Percentiles rank a stretch among this genome's conserved stretches.
Conservation (phyloP, 164 flowering plant genomes). For the Vitis amurensis region DNA sequence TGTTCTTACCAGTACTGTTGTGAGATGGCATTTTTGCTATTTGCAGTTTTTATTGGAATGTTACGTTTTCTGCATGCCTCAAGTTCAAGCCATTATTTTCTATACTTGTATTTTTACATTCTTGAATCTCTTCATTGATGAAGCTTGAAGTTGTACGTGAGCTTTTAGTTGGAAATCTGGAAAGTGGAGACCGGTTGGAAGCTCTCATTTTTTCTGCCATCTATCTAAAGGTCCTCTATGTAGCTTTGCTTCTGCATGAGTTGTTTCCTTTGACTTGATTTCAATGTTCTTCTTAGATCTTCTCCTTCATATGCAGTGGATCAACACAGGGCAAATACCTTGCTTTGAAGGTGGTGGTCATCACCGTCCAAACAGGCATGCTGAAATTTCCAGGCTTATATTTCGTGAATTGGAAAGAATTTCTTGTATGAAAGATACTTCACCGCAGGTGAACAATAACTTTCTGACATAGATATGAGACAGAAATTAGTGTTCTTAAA, state of each 20-base stretch:
- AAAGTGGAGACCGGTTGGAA: conserved; percentile 58
- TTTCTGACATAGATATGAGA: conserved; percentile 1
- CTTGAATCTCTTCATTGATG: conserved; percentile 10
- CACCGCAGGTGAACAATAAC: conserved; percentile 55
- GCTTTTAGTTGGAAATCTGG: conserved; percentile 50
- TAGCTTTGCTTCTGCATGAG: not conserved
- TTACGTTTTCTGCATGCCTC: not conserved
- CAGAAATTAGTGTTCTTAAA: too few species aligned
- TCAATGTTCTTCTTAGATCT: conserved; percentile 5
- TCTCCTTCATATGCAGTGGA: conserved; percentile 67
- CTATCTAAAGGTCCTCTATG: conserved; percentile 71
- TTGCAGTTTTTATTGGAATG: not conserved
- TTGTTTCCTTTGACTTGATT: not conserved
- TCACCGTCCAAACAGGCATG: conserved; percentile 94
- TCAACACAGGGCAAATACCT: conserved; percentile 94
- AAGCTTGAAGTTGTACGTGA: conserved; percentile 92
- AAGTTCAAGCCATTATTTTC: too few species aligned
- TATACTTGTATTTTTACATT: not conserved
- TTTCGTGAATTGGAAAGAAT: conserved; percentile 86
- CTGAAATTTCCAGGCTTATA: conserved; percentile 91
- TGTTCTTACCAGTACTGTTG: not conserved
- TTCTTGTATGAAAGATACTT: conserved; percentile 52
- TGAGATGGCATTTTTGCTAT: not conserved
- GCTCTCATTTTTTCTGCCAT: conserved; percentile 80
- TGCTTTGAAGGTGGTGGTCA: conserved; percentile 98